phyloP scores from a whole-genome alignment of 2,329 filamentous ascomycete genomes.

The Phialemoniopsis sp. region DNA sequence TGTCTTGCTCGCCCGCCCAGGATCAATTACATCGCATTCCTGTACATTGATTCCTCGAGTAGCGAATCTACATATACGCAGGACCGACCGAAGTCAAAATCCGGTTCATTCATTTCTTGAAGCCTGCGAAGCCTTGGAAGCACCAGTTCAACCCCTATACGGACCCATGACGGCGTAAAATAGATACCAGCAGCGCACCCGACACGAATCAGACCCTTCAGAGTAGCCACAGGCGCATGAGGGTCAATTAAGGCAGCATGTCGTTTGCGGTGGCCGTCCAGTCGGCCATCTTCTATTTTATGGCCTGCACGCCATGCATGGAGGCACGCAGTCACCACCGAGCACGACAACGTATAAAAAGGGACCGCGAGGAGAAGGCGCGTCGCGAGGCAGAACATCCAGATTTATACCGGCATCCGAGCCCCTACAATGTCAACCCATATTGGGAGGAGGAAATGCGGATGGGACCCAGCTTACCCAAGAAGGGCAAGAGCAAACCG shows the following conservation, averaged over 20 bases:
- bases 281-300: slow-evolving; percentile 73
- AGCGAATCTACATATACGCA: no score
- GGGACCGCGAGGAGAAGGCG: slow-evolving; percentile 61
- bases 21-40: no score
- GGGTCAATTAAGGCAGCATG: slow-evolving; percentile 24
- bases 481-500: slow-evolving; percentile 52
- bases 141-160: no score
- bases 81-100: no score
- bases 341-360: slow-evolving; percentile 65
- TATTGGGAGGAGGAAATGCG: slow-evolving; percentile 86
- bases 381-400: slow-evolving; percentile 66
- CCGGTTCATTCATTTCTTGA: no score
- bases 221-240: no score
- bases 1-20: no score
- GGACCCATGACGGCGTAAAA: no score
- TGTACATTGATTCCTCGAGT: no score
- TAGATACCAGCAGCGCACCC: no score
- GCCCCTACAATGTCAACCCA: slow-evolving; percentile 80
- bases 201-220: no score
- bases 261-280: slow-evolving; percentile 60
- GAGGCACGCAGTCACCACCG: slow-evolving; percentile 66
- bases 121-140: no score
- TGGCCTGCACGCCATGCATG: slow-evolving; percentile 75
- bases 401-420: slow-evolving; percentile 71
- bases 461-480: slow-evolving; percentile 71